phyloP scores from a whole-genome alignment of 768 basidiomycete genomes.

The Exidia glandulosa region DNA sequence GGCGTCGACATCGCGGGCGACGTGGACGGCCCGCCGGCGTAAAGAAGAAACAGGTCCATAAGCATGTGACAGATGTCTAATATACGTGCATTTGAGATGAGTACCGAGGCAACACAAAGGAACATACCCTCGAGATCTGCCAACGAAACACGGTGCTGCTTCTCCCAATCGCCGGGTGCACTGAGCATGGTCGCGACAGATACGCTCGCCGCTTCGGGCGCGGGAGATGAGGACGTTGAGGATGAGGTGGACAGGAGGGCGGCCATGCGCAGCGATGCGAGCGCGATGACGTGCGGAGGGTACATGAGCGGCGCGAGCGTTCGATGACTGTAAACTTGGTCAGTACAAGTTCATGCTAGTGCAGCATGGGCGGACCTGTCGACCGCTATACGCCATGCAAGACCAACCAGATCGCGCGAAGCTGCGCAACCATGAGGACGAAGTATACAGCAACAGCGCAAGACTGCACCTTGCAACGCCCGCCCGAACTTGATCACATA shows the following conservation, averaged over 20 bases:
- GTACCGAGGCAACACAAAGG: constrained; percentile 2
- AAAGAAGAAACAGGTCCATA: constrained; percentile 58
- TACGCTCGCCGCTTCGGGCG: constrained; percentile 22
- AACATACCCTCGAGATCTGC: constrained; percentile 71
- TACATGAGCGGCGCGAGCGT: constrained; percentile 80
- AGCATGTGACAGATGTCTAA: constrained; percentile 69
- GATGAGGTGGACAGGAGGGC: constrained; percentile 73
- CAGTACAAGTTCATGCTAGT: no score
- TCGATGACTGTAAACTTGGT: no score
- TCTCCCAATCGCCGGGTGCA: constrained; percentile 60
- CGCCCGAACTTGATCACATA: constrained; percentile 85
- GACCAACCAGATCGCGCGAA: constrained; percentile 67
- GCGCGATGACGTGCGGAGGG: constrained; percentile 81
- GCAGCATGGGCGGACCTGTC: no score
- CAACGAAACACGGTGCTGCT: constrained; percentile 50
- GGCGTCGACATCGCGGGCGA: constrained; percentile 32
- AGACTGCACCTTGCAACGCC: constrained; percentile 52
- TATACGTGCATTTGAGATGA: constrained; percentile 3
- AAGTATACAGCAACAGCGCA: no score
- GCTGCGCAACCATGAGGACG: constrained; percentile 38
- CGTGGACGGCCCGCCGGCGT: constrained; percentile 43
- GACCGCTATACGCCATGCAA: constrained; percentile 81
- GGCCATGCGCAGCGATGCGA: constrained; percentile 78
- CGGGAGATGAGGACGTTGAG: constrained; percentile 32
- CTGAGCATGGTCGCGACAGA: constrained; percentile 46